A percentile compares a stretch with the other conserved stretches of the same genome.
phyloP scores from a whole-genome alignment of 75 land plant genomes.

The Sequoiadendron giganteum region DNA sequence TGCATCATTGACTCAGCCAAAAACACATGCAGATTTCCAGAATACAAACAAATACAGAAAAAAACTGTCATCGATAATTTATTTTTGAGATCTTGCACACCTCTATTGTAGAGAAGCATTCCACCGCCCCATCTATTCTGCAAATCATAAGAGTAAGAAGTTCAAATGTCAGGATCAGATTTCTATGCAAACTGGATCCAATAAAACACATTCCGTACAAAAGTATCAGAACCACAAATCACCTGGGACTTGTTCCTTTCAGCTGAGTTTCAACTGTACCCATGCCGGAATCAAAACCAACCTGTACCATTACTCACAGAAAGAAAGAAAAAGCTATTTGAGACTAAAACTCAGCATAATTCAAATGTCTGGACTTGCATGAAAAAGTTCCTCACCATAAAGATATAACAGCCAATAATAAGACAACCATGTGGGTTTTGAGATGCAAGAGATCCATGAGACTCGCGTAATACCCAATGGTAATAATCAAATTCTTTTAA shows the following conservation, averaged over 20 bases:
- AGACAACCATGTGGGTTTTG: background rate
- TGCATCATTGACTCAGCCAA: background rate
- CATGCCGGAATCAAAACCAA: background rate
- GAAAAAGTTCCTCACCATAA: background rate
- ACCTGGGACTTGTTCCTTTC: constrained; percentile 2
- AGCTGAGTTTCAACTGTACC: no score
- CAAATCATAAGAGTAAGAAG: background rate
- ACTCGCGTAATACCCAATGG: background rate
- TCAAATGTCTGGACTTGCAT: background rate
- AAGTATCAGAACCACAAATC: background rate
- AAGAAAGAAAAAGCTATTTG: background rate
- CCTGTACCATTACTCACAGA: background rate
- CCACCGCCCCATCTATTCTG: background rate
- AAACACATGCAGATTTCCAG: background rate
- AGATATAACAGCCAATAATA: background rate
- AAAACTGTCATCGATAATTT: background rate
- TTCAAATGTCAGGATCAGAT: background rate
- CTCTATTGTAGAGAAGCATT: background rate
- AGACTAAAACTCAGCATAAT: background rate
- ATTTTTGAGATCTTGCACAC: background rate
- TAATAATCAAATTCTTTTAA: background rate
- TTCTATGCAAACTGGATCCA: background rate
- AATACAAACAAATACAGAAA: background rate
- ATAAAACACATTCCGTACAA: background rate
- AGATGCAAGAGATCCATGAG: background rate